phyloP scores from a whole-genome alignment of 495 filamentous ascomycete genomes.

The Hypoxylon cercidicola region DNA sequence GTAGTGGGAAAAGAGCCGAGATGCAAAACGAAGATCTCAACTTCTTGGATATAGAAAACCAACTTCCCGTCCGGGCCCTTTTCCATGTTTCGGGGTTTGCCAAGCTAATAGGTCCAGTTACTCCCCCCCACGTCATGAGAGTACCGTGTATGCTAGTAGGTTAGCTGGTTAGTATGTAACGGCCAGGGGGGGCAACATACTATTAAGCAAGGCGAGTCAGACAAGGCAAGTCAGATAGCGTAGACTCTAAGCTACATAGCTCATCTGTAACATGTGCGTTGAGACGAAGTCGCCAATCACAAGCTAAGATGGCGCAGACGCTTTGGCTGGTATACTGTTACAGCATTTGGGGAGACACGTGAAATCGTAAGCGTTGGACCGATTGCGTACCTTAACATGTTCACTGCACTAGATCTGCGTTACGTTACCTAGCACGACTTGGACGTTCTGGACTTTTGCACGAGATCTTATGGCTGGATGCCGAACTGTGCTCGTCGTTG shows the following conservation, averaged over 20 bases:
- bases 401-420: background rate
- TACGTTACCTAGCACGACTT: conserved; percentile 18
- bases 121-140: conserved; percentile 21
- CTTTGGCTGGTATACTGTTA: conserved; percentile 9
- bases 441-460: background rate
- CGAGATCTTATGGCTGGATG: no score
- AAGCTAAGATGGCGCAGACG: conserved; percentile 12
- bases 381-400: background rate
- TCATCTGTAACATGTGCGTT: conserved; percentile 5
- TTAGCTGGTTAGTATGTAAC: no score
- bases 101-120: conserved; percentile 28
- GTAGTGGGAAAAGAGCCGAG: conserved; percentile 13
- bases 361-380: conserved; percentile 1
- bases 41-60: conserved; percentile 34
- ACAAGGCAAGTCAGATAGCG: no score
- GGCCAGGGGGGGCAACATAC: no score
- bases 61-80: conserved; percentile 7
- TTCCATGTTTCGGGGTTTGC: conserved; percentile 20
- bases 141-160: no score
- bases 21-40: conserved; percentile 38
- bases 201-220: no score
- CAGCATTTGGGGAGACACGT: conserved; percentile 9
- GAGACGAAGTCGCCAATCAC: conserved; percentile 17
- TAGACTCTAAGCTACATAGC: no score
- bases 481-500: conserved; percentile 12